These are phyloP conservation scores for Stylosanthes scabra DNA, from an alignment of 331 rosid species.

Conservation along the genomic window DNA sequence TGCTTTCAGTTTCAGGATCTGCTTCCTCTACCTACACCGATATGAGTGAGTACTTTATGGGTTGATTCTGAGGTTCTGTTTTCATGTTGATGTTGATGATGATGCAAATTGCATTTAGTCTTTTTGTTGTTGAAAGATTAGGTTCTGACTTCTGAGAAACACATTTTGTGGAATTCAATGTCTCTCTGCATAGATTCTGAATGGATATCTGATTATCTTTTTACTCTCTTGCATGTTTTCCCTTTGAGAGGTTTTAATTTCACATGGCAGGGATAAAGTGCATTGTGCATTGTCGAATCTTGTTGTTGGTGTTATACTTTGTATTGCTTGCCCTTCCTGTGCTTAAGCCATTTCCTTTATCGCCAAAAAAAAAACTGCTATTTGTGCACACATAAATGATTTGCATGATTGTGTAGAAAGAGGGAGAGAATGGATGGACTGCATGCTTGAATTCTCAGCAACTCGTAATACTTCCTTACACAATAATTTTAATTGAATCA, in stretches of 20 bases:
- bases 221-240: neutral
- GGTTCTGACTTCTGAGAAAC: neutral
- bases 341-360: neutral
- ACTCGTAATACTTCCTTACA: constrained; percentile 2
- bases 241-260: neutral
- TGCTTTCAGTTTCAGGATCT: neutral
- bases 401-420: constrained; percentile 28
- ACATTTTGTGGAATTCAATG: neutral
- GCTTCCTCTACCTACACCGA: neutral
- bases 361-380: neutral
- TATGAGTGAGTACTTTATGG: neutral
- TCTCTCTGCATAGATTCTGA: constrained; percentile 23
- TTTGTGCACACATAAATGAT: neutral
- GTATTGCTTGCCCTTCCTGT: too few species aligned
- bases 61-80: constrained; percentile 14
- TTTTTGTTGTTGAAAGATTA: constrained; percentile 9
- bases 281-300: too few species aligned
- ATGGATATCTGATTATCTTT: constrained; percentile 7
- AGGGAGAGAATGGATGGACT: neutral
- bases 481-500: constrained; percentile 16
- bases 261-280: too few species aligned
- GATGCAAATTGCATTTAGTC: neutral
- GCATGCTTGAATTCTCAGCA: constrained; percentile 7
- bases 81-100: neutral
- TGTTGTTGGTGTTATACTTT: too few species aligned